These are phyloP conservation scores for Forsythia viridissima DNA, from an alignment of 257 asterid species.

Conservation along the genomic window DNA sequence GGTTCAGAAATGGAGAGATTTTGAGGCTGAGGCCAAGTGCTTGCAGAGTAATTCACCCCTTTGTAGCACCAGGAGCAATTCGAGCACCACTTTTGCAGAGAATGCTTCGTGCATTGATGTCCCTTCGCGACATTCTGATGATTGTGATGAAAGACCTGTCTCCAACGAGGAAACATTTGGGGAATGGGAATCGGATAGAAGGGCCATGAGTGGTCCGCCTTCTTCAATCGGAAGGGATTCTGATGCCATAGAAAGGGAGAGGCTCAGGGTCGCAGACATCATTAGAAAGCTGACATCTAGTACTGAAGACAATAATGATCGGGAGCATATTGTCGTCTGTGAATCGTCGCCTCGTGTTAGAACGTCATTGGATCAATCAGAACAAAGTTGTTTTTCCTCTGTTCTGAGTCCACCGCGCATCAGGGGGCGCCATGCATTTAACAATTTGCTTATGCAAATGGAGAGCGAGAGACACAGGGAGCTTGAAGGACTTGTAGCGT, in stretches of 20 bases:
- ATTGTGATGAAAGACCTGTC: conserved; percentile 26
- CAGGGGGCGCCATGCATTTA: conserved; percentile 78
- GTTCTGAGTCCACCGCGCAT: conserved; percentile 51
- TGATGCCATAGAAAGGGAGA: conserved; percentile 65
- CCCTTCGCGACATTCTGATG: conserved; percentile 9
- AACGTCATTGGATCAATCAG: conserved; percentile 44
- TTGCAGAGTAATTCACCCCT: conserved; percentile 5
- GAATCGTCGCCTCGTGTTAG: conserved; percentile 45
- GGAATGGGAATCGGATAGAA: conserved; percentile 63
- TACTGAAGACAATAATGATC: conserved; percentile 27
- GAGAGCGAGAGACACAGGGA: conserved; percentile 63
- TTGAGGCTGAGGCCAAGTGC: conserved; percentile 50
- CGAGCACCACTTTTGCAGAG: conserved; percentile 5
- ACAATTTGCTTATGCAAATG: conserved; percentile 55
- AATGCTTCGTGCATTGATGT: conserved; percentile 15
- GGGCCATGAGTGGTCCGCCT: conserved; percentile 36
- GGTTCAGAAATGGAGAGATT: conserved; percentile 69
- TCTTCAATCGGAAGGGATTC: conserved; percentile 50
- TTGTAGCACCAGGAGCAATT: conserved; percentile 21
- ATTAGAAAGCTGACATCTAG: conserved; percentile 49
- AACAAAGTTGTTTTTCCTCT: conserved; percentile 36
- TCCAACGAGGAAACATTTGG: conserved; percentile 39
- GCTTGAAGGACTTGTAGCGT: conserved; percentile 47
- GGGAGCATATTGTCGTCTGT: conserved; percentile 10
- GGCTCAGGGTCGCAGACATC: conserved; percentile 70